phyloP scores from a whole-genome alignment of 768 basidiomycete genomes.

The Collybiopsis confluens region DNA sequence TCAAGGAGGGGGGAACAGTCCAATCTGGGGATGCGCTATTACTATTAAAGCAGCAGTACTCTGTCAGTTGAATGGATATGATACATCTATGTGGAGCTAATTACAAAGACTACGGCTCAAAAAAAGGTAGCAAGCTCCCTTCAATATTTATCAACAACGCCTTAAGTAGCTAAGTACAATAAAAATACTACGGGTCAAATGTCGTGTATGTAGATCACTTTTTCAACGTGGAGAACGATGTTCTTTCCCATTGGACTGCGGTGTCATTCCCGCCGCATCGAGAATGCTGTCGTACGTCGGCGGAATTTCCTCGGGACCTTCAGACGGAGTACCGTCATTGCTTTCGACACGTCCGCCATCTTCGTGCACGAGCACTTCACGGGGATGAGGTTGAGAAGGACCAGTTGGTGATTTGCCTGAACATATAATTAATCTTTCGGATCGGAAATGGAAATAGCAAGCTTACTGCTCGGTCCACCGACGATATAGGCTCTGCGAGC shows the following conservation, averaged over 20 bases:
- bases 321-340: neutral
- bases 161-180: neutral
- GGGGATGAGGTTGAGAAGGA: neutral
- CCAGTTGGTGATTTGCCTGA: neutral
- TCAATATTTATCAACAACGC: neutral
- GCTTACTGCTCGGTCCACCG: slow-evolving; percentile 1
- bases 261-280: neutral
- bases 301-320: slow-evolving; percentile 4
- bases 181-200: neutral
- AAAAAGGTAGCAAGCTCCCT: neutral
- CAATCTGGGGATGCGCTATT: slow-evolving; percentile 43
- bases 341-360: slow-evolving; percentile 4
- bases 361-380: slow-evolving; percentile 2
- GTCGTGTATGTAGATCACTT: neutral
- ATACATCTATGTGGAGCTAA: neutral
- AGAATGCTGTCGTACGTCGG: slow-evolving; percentile 3
- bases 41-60: slow-evolving; percentile 17
- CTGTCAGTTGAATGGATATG: neutral
- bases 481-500: slow-evolving; percentile 1
- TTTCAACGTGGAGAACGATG: neutral
- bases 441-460: neutral
- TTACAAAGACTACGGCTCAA: neutral
- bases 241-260: neutral
- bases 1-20: slow-evolving; percentile 41
- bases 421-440: neutral